These are phyloP conservation scores for Neurospora sp. DNA, from an alignment of 495 filamentous ascomycete genomes.

Conservation along the genomic window DNA sequence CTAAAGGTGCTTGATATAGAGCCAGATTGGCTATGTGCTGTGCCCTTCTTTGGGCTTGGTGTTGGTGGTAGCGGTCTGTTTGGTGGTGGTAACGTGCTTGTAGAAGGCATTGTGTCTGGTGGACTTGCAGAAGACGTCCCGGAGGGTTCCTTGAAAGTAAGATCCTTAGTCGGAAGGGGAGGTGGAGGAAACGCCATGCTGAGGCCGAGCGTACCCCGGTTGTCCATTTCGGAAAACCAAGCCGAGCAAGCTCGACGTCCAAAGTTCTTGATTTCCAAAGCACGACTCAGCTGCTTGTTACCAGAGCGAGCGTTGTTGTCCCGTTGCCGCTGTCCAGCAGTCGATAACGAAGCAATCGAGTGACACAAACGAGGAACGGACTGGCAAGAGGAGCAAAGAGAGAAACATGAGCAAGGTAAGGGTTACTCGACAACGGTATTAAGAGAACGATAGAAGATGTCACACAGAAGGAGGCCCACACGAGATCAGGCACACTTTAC, in stretches of 20 bases:
- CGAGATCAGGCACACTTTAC: background rate
- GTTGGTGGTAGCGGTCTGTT: slow-evolving; percentile 20
- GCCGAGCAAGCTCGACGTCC: slow-evolving; percentile 11
- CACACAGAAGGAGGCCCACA: background rate
- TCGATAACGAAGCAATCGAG: slow-evolving; percentile 2
- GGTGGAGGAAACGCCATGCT: slow-evolving; percentile 17
- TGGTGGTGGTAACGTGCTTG: slow-evolving; percentile 13
- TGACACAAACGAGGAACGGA: background rate
- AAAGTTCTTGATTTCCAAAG: slow-evolving; percentile 10
- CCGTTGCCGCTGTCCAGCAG: slow-evolving; percentile 25
- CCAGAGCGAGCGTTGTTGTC: slow-evolving; percentile 9
- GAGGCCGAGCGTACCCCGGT: slow-evolving; percentile 4
- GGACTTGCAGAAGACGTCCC: slow-evolving; percentile 1
- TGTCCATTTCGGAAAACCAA: background rate
- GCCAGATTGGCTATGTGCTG: background rate
- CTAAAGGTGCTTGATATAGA: slow-evolving; percentile 3
- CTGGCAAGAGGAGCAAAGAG: background rate
- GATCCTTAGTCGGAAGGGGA: slow-evolving; percentile 13
- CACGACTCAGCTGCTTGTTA: slow-evolving; percentile 6
- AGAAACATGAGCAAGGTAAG: background rate
- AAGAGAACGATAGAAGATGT: background rate
- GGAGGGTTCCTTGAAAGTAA: background rate
- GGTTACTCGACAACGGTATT: background rate
- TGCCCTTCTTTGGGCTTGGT: slow-evolving; percentile 8
- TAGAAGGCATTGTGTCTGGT: background rate